Conservation (phyloP, 2,329 filamentous ascomycete species). For the Neonectria coccinea region DNA sequence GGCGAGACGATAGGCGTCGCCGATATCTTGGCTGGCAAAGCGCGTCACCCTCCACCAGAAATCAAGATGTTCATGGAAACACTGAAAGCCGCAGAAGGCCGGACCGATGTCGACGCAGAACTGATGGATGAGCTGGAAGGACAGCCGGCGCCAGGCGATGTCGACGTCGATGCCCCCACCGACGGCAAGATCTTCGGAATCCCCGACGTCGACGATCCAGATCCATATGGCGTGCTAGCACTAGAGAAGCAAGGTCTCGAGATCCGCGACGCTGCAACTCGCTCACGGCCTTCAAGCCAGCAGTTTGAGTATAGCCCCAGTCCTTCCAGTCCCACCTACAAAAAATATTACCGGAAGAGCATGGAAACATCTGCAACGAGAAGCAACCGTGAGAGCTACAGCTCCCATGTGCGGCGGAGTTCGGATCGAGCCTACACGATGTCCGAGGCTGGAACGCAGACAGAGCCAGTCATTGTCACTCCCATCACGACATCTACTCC, state of each 20-base stretch:
- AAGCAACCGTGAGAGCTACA: constrained; percentile 41
- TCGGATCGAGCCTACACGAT: constrained; percentile 35
- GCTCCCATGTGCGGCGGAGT: constrained; percentile 22
- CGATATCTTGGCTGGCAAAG: constrained; percentile 60
- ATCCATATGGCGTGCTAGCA: constrained; percentile 53
- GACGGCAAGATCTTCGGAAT: constrained; percentile 50
- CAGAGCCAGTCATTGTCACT: constrained; percentile 37
- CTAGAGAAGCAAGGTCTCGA: constrained; percentile 52
- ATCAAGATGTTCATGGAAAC: constrained; percentile 51
- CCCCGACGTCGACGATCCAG: constrained; percentile 52
- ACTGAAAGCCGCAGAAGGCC: constrained; percentile 50
- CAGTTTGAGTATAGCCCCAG: constrained; percentile 53
- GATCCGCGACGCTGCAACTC: constrained; percentile 52
- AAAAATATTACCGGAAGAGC: constrained; percentile 50
- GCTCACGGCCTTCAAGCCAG: constrained; percentile 50
- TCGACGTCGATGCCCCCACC: constrained; percentile 47
- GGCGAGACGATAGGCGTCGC: constrained; percentile 64
- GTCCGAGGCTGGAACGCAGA: constrained; percentile 46
- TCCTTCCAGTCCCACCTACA: constrained; percentile 51
- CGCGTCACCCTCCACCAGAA: constrained; percentile 44
- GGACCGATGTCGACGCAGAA: constrained; percentile 47
- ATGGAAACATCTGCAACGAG: constrained; percentile 34
- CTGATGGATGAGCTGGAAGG: constrained; percentile 51
- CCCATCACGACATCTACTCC: constrained; percentile 18
- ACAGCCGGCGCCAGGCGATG: constrained; percentile 52